Evolutionary conservation across 2,329 filamentous ascomycete species (phyloP).

Genomic region (Alternaria angustiovoidea): DNA sequence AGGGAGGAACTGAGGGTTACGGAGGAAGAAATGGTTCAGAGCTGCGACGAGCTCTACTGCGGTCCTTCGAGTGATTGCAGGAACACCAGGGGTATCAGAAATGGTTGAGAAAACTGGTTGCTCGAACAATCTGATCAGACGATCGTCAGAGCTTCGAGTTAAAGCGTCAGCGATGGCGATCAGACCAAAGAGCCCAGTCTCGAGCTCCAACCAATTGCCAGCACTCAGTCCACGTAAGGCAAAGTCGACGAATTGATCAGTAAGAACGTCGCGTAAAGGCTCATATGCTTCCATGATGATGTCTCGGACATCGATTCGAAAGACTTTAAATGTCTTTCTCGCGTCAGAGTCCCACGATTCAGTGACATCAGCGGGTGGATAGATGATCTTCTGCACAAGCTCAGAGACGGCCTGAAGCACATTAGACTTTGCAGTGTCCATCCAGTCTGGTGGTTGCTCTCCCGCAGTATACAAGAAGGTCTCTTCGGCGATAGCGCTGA

Average conservation of each 20-base stretch:
- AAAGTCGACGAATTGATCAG: slow-evolving; percentile 58
- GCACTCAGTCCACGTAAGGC: slow-evolving; percentile 52
- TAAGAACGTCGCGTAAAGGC: slow-evolving; percentile 56
- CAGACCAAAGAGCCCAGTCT: slow-evolving; percentile 67
- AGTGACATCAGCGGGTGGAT: slow-evolving; percentile 66
- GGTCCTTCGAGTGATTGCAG: slow-evolving; percentile 70
- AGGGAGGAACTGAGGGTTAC: slow-evolving; percentile 71
- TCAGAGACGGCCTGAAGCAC: slow-evolving; percentile 71
- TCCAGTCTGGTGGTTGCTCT: slow-evolving; percentile 61
- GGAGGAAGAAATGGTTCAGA: slow-evolving; percentile 79
- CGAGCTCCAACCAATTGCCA: slow-evolving; percentile 59
- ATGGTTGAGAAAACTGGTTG: slow-evolving; percentile 65
- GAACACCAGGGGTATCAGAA: slow-evolving; percentile 59
- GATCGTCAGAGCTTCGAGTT: slow-evolving; percentile 65
- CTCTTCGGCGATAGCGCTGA: slow-evolving; percentile 72
- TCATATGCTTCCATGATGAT: slow-evolving; percentile 76
- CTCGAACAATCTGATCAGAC: slow-evolving; percentile 69
- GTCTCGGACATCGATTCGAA: slow-evolving; percentile 80
- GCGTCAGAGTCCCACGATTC: slow-evolving; percentile 75
- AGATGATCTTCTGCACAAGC: slow-evolving; percentile 74
- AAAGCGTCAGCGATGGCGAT: slow-evolving; percentile 73
- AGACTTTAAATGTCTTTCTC: slow-evolving; percentile 72
- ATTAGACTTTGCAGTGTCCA: slow-evolving; percentile 64
- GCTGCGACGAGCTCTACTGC: slow-evolving; percentile 74
- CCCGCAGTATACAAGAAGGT: slow-evolving; percentile 41